Evolutionary conservation across 1,139 yeast species (phyloP).

Genomic region (Blastobotrys buckinghamii): DNA sequence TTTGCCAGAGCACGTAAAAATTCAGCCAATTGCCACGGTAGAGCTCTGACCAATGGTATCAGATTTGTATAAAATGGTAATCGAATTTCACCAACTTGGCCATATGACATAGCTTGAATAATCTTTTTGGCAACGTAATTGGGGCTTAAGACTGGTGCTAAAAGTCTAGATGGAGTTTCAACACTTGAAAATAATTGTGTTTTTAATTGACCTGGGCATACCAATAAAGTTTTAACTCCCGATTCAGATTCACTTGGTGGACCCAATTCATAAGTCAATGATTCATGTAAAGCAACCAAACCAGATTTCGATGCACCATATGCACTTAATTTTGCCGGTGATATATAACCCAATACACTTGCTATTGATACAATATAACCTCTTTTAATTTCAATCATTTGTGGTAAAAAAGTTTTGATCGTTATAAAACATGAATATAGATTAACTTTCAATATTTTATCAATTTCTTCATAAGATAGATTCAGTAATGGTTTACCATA

Average conservation of each 20-base stretch:
- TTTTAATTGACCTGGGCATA: constrained; percentile 82
- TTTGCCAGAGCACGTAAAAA: constrained; percentile 51
- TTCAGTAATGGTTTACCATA: constrained; percentile 51
- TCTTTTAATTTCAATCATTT: constrained; percentile 53
- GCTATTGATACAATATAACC: constrained; percentile 80
- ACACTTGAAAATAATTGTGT: constrained; percentile 70
- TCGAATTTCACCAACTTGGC: constrained; percentile 62
- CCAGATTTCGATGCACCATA: constrained; percentile 93
- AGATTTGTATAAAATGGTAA: constrained; percentile 71
- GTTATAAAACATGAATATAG: constrained; percentile 65
- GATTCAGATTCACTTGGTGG: constrained; percentile 5
- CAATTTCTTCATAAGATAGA: constrained; percentile 52
- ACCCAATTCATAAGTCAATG: constrained; percentile 65
- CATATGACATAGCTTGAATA: constrained; percentile 50
- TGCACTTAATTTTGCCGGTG: constrained; percentile 75
- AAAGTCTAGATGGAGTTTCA: constrained; percentile 57
- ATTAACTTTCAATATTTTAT: constrained; percentile 57
- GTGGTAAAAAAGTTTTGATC: constrained; percentile 64
- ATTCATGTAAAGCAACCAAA: constrained; percentile 74
- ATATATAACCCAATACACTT: constrained; percentile 74
- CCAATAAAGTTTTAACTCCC: constrained; percentile 52
- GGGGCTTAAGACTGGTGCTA: constrained; percentile 83
- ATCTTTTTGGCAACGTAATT: constrained; percentile 54
- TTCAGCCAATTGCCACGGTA: constrained; percentile 68
- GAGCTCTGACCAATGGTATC: constrained; percentile 61